Evolutionary conservation across 257 asterid species (phyloP), one percentile per base, ranked within the genome.

Genomic region (Solanum bulbocastanum): DNA sequence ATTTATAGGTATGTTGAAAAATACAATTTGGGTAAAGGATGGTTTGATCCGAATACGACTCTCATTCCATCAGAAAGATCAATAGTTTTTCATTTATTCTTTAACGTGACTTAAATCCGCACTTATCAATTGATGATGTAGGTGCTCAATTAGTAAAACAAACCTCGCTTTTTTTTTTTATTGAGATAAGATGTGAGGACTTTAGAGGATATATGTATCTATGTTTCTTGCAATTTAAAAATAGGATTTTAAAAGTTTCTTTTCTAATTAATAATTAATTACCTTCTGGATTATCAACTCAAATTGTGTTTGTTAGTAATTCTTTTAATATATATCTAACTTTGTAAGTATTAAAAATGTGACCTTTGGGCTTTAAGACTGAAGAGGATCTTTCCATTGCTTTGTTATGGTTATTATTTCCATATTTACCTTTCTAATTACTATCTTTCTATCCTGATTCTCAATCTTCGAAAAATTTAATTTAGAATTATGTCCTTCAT

Each of bases 41-140:
- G 27, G 12, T 58, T 58, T 58, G 66, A 58, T 22, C 23, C 25
- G 5, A 2, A 56, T 5, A 56, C 65, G 4, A 56, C 5, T 56
- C 25, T 20, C 10, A 56, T 56, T 7, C 10, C 11, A 56, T 56
- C 25, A 58, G 5, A 12, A 58, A 22, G 66, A 22, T 58, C 2
- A 58, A 22, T 58, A 58, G 2, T 18, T 58, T 58, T 58, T 22
- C 0, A 58, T 58, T 58, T 58, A 58, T 22, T 22, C 3, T 23
- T 22, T 4, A 60, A 10, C 8, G 3, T n/a, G 8, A 62, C 3
- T n/a, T 25, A n/a, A 62, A 62, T n/a, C 0, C 1, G 6, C 1
- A 2, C 33, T 62, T 10, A n/a, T 58, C 13, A 8, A 58, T 20
- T 22, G 5, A 58, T 58, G 4, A 10, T n/a, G 16, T 4, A n/a